Base-by-base conservation (phyloP, 192 early-diverging fungal genomes). In the Pilobolus umbonatus region DNA sequence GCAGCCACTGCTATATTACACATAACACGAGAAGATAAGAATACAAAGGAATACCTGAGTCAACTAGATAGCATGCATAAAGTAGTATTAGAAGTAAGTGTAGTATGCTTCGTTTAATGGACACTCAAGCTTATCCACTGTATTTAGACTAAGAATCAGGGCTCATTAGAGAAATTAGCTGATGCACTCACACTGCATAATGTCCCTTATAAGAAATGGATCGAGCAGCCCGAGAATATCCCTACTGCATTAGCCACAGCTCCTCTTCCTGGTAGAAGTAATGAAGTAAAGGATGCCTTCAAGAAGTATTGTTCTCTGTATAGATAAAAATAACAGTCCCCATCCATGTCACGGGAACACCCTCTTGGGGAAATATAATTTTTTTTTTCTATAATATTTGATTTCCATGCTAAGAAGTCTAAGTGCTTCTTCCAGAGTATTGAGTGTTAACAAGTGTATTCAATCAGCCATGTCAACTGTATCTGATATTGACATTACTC, bases 151-250 rank as follows among this genome's bases (percentile, higher is more conserved):
- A 91, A 91, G 60, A 85, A 89, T 60, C 62, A 80, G 11, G 65
- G 75, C 40, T 82, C 87, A 8, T 55, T 91, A 21, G 69, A 79
- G 45, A 74, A 78, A 31, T 57, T 88, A 29, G 76, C 76, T 14
- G 73, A 69, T 8, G 75, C 68, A 25, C 75, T 91, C 10, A 65
- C 76, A 50, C 60, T 71, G 30, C 60, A 84, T 44, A 52, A 73
- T 31, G 77, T 89, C 11, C 81, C 82, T 14, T 80, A 76, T 42
- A 64, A 86, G 38, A 68, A 79, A 52, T 91, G 89, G 89, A 75
- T 74, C 21, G 89, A 91, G 60, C 83, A 85, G 53, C 89, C 89
- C 14, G 89, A 91, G 32, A 87, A 88, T 69, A 81, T 84, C 14
- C 66, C 80, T 12, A 89, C 88, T 0, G 83, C 85, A 31, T 58